Evolutionary conservation across 148 eudicot species (phyloP).

Genomic region (Chenopodium formosanum): DNA sequence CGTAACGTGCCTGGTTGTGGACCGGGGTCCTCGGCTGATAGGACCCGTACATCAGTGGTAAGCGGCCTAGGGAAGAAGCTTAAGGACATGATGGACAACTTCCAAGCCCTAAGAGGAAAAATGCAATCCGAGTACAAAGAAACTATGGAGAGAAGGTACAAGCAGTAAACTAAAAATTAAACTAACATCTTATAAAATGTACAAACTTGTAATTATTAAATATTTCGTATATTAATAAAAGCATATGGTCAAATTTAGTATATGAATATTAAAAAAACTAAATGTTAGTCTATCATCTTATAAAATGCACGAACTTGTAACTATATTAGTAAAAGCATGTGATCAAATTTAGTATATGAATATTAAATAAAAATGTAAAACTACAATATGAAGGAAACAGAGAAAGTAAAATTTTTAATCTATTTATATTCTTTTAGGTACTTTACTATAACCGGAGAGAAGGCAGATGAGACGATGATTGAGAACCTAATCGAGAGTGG

Average conservation of each 20-base stretch:
- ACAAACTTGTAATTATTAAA: too few relatives aligned
- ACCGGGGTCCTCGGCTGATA: constrained; percentile 46
- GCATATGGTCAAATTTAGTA: too few relatives aligned
- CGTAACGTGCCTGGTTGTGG: constrained; percentile 47
- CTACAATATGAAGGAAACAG: too few relatives aligned
- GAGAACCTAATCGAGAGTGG: constrained; percentile 65
- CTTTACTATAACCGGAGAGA: constrained; percentile 60
- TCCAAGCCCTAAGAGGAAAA: constrained; percentile 46
- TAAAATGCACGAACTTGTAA: too few relatives aligned
- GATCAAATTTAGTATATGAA: too few relatives aligned
- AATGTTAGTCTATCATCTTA: too few relatives aligned
- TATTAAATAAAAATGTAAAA: too few relatives aligned
- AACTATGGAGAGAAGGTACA: constrained; percentile 50
- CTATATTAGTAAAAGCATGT: too few relatives aligned
- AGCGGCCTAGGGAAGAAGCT: constrained; percentile 56
- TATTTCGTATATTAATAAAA: too few relatives aligned
- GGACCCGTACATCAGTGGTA: constrained; percentile 50
- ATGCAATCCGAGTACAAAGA: constrained; percentile 54
- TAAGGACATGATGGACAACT: constrained; percentile 57
- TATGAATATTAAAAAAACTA: too few relatives aligned
- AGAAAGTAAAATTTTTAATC: too few relatives aligned
- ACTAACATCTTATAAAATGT: too few relatives aligned
- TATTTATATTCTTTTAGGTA: not conserved
- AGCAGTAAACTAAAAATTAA: not conserved
- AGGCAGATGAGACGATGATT: constrained; percentile 51